Evolutionary conservation across 371 early-diverging fungal species (phyloP).

Genomic region (Actinomortierella ambigua): DNA sequence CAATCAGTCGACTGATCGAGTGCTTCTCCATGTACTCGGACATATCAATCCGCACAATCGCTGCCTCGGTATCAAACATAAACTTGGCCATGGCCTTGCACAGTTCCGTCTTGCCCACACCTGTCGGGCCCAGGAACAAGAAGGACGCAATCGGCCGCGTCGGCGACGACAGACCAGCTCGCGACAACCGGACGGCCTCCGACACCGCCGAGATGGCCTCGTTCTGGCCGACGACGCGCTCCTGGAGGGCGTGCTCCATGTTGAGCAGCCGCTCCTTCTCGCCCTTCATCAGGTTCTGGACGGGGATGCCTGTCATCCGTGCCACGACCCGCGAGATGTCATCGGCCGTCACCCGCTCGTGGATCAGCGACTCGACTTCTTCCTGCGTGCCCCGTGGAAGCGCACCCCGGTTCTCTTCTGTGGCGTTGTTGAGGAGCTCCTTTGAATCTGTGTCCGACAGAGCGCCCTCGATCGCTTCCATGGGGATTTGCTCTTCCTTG

Average conservation of each 20-base stretch:
- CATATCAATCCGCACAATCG: constrained; percentile 92
- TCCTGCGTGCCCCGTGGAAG: constrained; percentile 51
- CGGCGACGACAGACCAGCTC: constrained; percentile 83
- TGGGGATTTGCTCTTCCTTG: constrained; percentile 52
- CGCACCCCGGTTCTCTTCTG: constrained; percentile 9
- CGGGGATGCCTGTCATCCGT: constrained; percentile 90
- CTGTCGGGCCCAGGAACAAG: constrained; percentile 93
- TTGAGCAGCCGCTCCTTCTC: constrained; percentile 84
- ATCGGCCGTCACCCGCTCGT: constrained; percentile 87
- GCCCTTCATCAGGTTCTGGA: constrained; percentile 76
- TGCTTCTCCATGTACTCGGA: constrained; percentile 87
- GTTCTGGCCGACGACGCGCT: constrained; percentile 88
- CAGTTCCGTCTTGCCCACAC: constrained; percentile 89
- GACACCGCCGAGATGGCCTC: constrained; percentile 80
- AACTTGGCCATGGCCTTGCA: constrained; percentile 90
- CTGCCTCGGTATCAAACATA: constrained; percentile 85
- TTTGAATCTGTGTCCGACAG: constrained; percentile 12
- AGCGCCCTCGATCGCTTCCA: constrained; percentile 24
- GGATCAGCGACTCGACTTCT: constrained; percentile 65
- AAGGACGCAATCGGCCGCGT: constrained; percentile 90
- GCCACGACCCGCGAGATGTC: constrained; percentile 89
- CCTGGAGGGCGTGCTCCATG: constrained; percentile 74
- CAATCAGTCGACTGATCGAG: constrained; percentile 86
- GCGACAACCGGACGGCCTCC: constrained; percentile 77
- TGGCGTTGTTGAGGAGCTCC: not conserved